These are phyloP conservation scores for Pulveroboletus frians DNA, from an alignment of 768 basidiomycete species.

Conservation along the genomic window DNA sequence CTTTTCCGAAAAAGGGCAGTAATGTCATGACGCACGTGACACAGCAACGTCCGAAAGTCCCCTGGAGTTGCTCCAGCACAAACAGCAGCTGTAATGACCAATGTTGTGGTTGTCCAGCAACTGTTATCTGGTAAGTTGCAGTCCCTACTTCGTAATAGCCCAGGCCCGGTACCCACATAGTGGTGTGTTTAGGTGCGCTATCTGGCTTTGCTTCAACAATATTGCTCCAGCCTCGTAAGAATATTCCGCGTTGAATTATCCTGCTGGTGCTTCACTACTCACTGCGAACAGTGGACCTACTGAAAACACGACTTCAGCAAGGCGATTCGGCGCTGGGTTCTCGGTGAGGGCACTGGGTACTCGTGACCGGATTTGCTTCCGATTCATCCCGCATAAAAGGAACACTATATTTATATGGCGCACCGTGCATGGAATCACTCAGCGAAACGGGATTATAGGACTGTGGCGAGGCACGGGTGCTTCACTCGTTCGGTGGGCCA, in stretches of 20 bases:
- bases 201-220: conserved; percentile 76
- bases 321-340: conserved; percentile 46
- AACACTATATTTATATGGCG: conserved; percentile 41
- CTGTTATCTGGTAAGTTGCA: conserved; percentile 24
- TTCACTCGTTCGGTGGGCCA: conserved; percentile 61
- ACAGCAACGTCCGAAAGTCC: no score
- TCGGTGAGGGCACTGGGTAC: conserved; percentile 30
- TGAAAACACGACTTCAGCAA: conserved; percentile 92
- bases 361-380: neutral
- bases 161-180: neutral
- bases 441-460: conserved; percentile 58
- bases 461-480: conserved; percentile 88
- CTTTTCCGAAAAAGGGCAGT: no score
- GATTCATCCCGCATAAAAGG: conserved; percentile 14
- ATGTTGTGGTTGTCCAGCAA: conserved; percentile 24
- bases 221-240: conserved; percentile 68
- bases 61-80: neutral
- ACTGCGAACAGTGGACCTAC: conserved; percentile 60
- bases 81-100: conserved; percentile 16
- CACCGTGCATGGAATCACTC: conserved; percentile 54
- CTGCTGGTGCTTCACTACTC: neutral
- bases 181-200: conserved; percentile 50
- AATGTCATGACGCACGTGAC: no score
- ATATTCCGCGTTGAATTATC: neutral
- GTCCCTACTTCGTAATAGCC: neutral